Conservation (phyloP, 148 eudicot species). For the Camellia lanceoleosa region DNA sequence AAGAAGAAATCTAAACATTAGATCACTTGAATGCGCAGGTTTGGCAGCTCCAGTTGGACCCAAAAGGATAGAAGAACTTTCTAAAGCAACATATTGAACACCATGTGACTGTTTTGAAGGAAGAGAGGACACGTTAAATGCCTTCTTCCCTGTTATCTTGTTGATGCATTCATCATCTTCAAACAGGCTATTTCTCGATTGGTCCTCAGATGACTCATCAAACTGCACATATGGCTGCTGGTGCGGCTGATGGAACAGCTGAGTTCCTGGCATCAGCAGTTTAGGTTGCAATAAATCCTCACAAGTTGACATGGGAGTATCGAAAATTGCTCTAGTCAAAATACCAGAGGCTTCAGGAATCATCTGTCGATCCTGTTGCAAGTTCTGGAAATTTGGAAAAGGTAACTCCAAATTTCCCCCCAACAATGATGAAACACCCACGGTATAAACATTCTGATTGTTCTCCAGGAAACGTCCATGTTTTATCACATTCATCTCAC, state of each 20-base stretch:
- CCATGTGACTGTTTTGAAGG: neutral
- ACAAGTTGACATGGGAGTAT: neutral
- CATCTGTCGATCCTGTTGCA: neutral
- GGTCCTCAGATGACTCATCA: conserved; percentile 12
- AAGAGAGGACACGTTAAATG: neutral
- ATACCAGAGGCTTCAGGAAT: conserved; percentile 8
- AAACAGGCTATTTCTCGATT: neutral
- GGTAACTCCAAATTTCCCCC: conserved; percentile 22
- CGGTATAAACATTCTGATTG: conserved; percentile 19
- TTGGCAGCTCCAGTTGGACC: conserved; percentile 15
- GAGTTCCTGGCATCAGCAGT: conserved; percentile 18
- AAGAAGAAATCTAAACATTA: conserved; percentile 25
- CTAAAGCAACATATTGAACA: conserved; percentile 18
- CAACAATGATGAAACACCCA: conserved; percentile 15
- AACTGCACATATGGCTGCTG: conserved; percentile 19
- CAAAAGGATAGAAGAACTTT: conserved; percentile 10
- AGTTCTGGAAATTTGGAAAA: neutral
- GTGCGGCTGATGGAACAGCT: conserved; percentile 13
- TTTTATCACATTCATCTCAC: conserved; percentile 17
- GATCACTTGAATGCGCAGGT: conserved; percentile 9
- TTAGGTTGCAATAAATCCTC: neutral
- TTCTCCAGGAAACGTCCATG: conserved; percentile 10
- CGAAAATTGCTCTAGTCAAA: neutral
- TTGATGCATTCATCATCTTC: neutral
- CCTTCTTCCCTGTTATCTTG: neutral